Evolutionary conservation across 371 early-diverging fungal genomes (phyloP).

Genomic region (Dichotomocladium elegans): DNA sequence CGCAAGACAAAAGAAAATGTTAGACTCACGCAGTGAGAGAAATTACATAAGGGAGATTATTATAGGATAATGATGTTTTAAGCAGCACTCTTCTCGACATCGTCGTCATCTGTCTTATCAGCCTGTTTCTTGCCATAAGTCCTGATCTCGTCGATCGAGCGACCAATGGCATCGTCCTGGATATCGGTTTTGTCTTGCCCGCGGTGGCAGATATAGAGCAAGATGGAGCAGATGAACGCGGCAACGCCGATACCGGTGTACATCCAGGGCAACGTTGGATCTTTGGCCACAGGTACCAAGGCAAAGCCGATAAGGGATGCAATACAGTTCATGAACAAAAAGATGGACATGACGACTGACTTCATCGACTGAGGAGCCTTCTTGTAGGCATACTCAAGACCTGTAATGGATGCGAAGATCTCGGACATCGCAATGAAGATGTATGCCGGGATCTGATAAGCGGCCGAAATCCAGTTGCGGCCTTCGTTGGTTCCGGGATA

Average conservation of each 20-base stretch:
- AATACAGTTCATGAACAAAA: conserved; percentile 67
- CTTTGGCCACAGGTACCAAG: conserved; percentile 60
- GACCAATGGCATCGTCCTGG: conserved; percentile 23
- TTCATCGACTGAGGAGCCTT: conserved; percentile 76
- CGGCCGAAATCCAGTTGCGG: conserved; percentile 55
- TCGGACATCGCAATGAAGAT: conserved; percentile 59
- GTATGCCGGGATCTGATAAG: conserved; percentile 64
- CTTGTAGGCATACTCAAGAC: conserved; percentile 77
- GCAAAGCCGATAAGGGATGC: conserved; percentile 65
- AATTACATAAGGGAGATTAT: too few relatives aligned
- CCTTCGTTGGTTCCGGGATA: conserved; percentile 15
- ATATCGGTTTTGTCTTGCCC: conserved; percentile 16
- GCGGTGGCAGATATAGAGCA: conserved; percentile 17
- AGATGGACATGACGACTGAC: conserved; percentile 71
- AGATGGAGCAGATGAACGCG: conserved; percentile 7
- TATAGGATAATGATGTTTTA: too few relatives aligned
- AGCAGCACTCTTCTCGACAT: too few relatives aligned
- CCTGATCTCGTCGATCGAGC: too few relatives aligned
- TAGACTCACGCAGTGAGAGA: too few relatives aligned
- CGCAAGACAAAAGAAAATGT: too few relatives aligned
- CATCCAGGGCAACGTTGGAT: conserved; percentile 67
- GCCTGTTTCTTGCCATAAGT: too few relatives aligned
- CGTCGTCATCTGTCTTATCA: too few relatives aligned
- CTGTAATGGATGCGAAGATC: conserved; percentile 70
- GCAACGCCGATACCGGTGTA: conserved; percentile 48